These are phyloP conservation scores for Talaromyces sp. DNA, from an alignment of 2,329 filamentous ascomycete species.

Conservation along the genomic window DNA sequence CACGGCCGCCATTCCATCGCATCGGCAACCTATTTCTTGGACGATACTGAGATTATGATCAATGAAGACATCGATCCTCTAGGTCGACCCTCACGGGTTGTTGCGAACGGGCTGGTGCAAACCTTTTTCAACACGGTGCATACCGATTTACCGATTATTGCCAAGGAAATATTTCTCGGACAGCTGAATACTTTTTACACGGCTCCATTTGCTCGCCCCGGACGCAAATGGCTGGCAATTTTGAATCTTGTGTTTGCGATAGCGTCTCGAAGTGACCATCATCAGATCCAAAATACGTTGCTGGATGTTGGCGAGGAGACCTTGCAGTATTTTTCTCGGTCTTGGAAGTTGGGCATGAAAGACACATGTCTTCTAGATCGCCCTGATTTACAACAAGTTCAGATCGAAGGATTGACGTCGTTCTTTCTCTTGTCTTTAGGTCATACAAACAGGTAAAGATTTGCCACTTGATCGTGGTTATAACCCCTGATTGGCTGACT, in stretches of 20 bases:
- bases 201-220: constrained; percentile 26
- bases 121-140: constrained; percentile 36
- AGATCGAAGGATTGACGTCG: constrained; percentile 35
- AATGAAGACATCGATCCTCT: constrained; percentile 31
- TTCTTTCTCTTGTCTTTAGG: constrained; percentile 36
- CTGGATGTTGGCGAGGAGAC: constrained; percentile 28
- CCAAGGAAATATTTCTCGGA: constrained; percentile 31
- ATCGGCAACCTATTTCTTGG: constrained; percentile 34
- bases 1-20: constrained; percentile 23
- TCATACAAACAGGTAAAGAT: constrained; percentile 38
- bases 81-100: constrained; percentile 28
- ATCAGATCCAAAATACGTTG: constrained; percentile 22
- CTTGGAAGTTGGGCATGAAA: constrained; percentile 35
- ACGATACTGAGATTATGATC: constrained; percentile 31
- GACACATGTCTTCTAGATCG: constrained; percentile 31
- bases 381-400: constrained; percentile 40
- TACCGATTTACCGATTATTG: constrained; percentile 38
- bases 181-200: constrained; percentile 35
- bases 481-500: not conserved
- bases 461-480: not conserved
- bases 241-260: constrained; percentile 43
- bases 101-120: constrained; percentile 36
- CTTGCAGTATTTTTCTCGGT: constrained; percentile 37
- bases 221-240: constrained; percentile 37
- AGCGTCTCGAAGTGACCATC: constrained; percentile 28